phyloP scores from a whole-genome alignment of 2,329 filamentous ascomycete species.

The Elsinoe perseae region DNA sequence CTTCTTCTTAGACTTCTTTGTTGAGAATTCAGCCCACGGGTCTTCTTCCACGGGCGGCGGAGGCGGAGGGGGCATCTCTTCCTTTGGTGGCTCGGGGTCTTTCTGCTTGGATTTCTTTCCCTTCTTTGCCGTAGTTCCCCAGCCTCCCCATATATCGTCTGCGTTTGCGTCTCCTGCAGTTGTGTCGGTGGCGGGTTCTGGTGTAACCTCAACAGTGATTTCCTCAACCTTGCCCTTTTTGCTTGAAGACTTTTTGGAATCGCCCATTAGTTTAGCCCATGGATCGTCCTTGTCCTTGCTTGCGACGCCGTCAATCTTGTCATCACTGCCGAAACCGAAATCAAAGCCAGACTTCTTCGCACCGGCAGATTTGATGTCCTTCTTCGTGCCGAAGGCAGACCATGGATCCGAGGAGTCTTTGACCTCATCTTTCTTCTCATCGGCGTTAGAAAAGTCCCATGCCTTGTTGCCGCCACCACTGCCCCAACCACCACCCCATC shows the following conservation, averaged over 20 bases:
- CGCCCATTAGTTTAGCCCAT: conserved; percentile 25
- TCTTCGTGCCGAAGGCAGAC: conserved; percentile 26
- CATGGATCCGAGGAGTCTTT: conserved; percentile 23
- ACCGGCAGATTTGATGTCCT: conserved; percentile 24
- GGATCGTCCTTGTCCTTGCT: conserved; percentile 27
- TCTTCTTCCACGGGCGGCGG: conserved; percentile 26
- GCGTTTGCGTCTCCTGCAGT: neutral
- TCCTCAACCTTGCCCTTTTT: conserved; percentile 17
- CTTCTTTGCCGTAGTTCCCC: conserved; percentile 24
- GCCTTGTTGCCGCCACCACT: conserved; percentile 21
- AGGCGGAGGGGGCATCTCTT: conserved; percentile 17
- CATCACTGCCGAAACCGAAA: conserved; percentile 17
- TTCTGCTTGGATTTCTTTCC: conserved; percentile 20
- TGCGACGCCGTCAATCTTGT: neutral
- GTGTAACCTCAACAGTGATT: neutral
- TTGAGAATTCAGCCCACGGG: conserved; percentile 29
- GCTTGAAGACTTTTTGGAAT: conserved; percentile 36
- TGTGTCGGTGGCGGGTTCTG: neutral
- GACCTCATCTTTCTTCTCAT: conserved; percentile 23
- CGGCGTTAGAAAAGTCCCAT: conserved; percentile 31
- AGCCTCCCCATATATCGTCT: conserved; percentile 23
- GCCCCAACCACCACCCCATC: conserved; percentile 31
- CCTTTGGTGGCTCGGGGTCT: conserved; percentile 12
- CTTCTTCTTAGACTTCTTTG: conserved; percentile 24
- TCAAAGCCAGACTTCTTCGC: conserved; percentile 25